These are phyloP conservation scores for Annulohypoxylon moriforme DNA, from an alignment of 495 filamentous ascomycete species.

Conservation along the genomic window DNA sequence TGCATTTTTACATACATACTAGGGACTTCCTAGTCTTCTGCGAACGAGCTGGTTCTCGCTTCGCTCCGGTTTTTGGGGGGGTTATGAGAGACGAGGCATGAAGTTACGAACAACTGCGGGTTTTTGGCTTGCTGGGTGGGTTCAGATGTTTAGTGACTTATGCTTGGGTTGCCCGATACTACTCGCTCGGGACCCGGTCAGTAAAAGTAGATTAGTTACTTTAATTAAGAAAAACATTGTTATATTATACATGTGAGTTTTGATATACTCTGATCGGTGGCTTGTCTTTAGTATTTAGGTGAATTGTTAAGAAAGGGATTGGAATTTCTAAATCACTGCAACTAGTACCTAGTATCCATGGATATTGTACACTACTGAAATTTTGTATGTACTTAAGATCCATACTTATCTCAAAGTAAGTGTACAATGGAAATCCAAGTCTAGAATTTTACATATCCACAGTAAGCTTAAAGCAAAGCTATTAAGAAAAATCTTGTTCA, in stretches of 20 bases:
- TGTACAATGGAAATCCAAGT: no score
- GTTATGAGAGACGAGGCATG: conserved; percentile 26
- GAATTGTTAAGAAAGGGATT: no score
- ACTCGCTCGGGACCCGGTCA: background rate
- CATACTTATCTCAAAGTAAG: no score
- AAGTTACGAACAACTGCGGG: conserved; percentile 28
- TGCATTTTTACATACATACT: conserved; percentile 5
- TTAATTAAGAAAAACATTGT: conserved; percentile 5
- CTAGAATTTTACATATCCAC: no score
- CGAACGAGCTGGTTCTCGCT: conserved; percentile 4
- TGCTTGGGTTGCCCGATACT: background rate
- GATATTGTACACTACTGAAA: no score
- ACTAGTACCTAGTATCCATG: no score
- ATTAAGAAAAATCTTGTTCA: no score
- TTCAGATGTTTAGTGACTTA: background rate
- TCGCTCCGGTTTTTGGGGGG: background rate
- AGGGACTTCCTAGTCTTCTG: background rate
- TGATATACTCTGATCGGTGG: no score
- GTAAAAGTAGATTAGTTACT: background rate
- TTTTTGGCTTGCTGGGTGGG: background rate
- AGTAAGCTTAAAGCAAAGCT: no score
- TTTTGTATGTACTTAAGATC: no score
- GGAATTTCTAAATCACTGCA: no score
- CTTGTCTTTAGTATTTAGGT: no score
- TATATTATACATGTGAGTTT: background rate